Base-by-base conservation (phyloP, 176 grass and related monocot genomes). In the Zizania latifolia region DNA sequence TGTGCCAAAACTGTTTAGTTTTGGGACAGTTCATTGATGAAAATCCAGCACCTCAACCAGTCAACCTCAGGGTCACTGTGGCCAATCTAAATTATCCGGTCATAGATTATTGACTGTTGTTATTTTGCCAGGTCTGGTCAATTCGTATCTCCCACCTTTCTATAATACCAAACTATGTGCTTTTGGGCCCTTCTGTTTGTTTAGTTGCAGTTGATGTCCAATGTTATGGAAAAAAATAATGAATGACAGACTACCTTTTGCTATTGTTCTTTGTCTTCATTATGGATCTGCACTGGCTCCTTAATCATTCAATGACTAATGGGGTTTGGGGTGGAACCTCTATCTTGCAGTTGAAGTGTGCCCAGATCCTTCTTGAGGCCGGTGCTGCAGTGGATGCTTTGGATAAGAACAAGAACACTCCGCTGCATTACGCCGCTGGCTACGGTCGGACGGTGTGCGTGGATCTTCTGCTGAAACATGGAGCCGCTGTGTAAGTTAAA, bases 391-490 rank as follows among this genome's bases (percentile, higher is more conserved):
- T 90, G 64, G 83, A 97, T 64, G 90, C 83, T 45, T 62, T 93
- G 85, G 93, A 97, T 75, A 97, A 88, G 83, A 97, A 97, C 44
- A 93, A 97, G 76, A 97, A 93, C 71, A 97, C 93, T 23, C 90
- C 93, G 0, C 68, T 97, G 77, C 93, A 97, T 61, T 97, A 97
- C 40, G 93, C 93, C 3, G 87, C 93, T 44, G 93, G 93, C 22
- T 97, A 97, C 48, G 93, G 93, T 24, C 82, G 90, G 7, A 89
- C 90, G 78, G 90, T 90, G 31, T 97, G 93, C 10, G 93, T 97
- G 27, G 85, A 92, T 50, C 85, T 93, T 65, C 90, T 97, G 24
- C 64, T 97, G 31, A 75, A 97, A 65, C 87, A 97, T 44, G 90
- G 93, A 1, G 93, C 93, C 76, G 80, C 93, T 35, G 93, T 97